These are phyloP conservation scores for Talaromyces sp. DNA, from an alignment of 2,329 filamentous ascomycete species.

Conservation along the genomic window DNA sequence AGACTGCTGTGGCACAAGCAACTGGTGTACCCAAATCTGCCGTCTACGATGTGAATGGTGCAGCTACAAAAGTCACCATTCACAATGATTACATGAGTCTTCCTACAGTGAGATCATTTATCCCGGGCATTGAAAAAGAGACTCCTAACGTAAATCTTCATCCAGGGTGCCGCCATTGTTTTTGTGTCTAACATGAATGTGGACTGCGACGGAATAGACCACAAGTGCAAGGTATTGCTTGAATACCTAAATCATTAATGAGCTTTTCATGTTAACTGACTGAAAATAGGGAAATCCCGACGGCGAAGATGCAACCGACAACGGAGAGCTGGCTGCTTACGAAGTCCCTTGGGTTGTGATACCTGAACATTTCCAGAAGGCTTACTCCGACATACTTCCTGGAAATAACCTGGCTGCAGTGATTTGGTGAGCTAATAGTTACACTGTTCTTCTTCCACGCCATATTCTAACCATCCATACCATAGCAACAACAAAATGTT, in stretches of 20 bases:
- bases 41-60: conserved; percentile 21
- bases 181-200: conserved; percentile 31
- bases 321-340: conserved; percentile 26
- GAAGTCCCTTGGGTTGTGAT: conserved; percentile 29
- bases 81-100: conserved; percentile 19
- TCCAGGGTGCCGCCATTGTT: conserved; percentile 24
- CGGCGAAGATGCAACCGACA: conserved; percentile 23
- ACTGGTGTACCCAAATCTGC: conserved; percentile 19
- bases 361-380: conserved; percentile 22
- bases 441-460: not conserved
- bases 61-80: conserved; percentile 20
- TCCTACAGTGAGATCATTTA: not conserved
- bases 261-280: not conserved
- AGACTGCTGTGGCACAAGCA: conserved; percentile 21
- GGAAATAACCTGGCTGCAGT: not conserved
- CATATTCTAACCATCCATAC: conserved; percentile 10
- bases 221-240: conserved; percentile 20
- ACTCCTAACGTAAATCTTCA: not conserved
- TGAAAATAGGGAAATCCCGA: conserved; percentile 24
- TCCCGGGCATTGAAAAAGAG: not conserved
- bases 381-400: conserved; percentile 12
- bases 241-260: too few species aligned
- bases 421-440: not conserved
- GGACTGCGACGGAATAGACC: conserved; percentile 27
- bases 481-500: conserved; percentile 27